A percentile compares a stretch with the other conserved stretches of the same genome.
Evolutionary conservation across 495 filamentous ascomycete genomes (phyloP).

Genomic region (Lepidopterella palustris): DNA sequence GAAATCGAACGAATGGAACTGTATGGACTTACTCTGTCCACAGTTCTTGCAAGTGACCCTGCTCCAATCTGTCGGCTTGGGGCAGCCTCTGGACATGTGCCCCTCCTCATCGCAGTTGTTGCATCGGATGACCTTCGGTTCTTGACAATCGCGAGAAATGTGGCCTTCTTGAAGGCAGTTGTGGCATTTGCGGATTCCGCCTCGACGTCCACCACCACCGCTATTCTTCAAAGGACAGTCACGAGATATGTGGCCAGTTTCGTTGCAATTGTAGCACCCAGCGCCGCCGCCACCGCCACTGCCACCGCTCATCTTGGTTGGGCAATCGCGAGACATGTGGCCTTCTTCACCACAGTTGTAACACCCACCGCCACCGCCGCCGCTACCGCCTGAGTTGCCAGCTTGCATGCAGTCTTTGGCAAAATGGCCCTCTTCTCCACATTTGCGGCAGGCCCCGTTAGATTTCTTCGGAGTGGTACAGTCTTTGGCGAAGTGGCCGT

Average conservation of each 20-base stretch:
- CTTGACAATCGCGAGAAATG: constrained; percentile 49
- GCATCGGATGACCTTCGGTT: constrained; percentile 51
- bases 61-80: constrained; percentile 21
- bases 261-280: constrained; percentile 52
- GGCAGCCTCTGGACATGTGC: constrained; percentile 45
- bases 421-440: constrained; percentile 2
- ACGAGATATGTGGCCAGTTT: constrained; percentile 46
- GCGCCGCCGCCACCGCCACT: constrained; percentile 24
- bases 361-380: constrained; percentile 63
- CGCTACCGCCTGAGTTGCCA: constrained; percentile 51
- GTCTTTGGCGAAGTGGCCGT: constrained; percentile 2
- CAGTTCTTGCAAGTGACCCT: constrained; percentile 29
- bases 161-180: constrained; percentile 41
- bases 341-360: neutral
- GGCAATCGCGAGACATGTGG: constrained; percentile 1
- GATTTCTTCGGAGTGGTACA: constrained; percentile 31
- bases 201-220: constrained; percentile 34
- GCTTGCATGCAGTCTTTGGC: neutral
- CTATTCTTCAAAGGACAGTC: constrained; percentile 50
- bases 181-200: constrained; percentile 15
- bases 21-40: constrained; percentile 28
- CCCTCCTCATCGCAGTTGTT: constrained; percentile 69
- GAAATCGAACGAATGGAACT: neutral
- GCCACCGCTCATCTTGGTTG: neutral
- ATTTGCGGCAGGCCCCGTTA: constrained; percentile 35